Evolutionary conservation across 495 filamentous ascomycete genomes (phyloP).

Genomic region (Penicillium bialowiezense): DNA sequence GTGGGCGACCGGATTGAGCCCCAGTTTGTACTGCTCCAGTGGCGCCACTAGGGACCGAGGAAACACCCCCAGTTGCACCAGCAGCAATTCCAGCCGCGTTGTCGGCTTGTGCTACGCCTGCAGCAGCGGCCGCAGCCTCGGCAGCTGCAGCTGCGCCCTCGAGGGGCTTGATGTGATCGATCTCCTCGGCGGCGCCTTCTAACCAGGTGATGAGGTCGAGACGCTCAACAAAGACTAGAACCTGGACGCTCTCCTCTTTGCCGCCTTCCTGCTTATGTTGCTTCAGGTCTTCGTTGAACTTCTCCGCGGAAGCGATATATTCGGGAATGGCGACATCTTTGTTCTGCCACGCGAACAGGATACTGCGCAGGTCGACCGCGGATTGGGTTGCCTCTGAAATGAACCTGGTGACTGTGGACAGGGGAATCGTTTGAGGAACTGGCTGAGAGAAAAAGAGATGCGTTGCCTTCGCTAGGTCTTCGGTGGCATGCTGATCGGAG

Average conservation of each 20-base stretch:
- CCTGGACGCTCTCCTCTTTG: conserved; percentile 58
- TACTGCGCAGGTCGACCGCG: conserved; percentile 82
- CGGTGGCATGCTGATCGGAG: conserved; percentile 38
- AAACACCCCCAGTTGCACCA: conserved; percentile 39
- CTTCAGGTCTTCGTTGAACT: conserved; percentile 75
- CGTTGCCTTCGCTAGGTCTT: conserved; percentile 71
- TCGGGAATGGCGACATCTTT: conserved; percentile 82
- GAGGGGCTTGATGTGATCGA: conserved; percentile 85
- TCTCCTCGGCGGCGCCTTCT: conserved; percentile 82
- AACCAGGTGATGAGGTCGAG: conserved; percentile 90
- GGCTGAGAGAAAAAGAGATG: conserved; percentile 75
- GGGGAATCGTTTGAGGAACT: conserved; percentile 61
- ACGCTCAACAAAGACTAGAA: conserved; percentile 83
- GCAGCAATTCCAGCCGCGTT: conserved; percentile 41
- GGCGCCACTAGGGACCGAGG: conserved; percentile 39
- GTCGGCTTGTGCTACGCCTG: conserved; percentile 36
- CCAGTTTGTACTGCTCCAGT: conserved; percentile 53
- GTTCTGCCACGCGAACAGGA: conserved; percentile 93
- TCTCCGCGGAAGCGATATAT: conserved; percentile 79
- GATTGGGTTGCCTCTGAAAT: conserved; percentile 57
- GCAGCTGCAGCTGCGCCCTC: conserved; percentile 58
- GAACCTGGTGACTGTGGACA: conserved; percentile 82
- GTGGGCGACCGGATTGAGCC: conserved; percentile 42
- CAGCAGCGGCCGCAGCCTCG: conserved; percentile 43
- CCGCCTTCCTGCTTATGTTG: conserved; percentile 51